Evolutionary conservation across 768 basidiomycete genomes (phyloP).

Genomic region (Phylloporus sp.): DNA sequence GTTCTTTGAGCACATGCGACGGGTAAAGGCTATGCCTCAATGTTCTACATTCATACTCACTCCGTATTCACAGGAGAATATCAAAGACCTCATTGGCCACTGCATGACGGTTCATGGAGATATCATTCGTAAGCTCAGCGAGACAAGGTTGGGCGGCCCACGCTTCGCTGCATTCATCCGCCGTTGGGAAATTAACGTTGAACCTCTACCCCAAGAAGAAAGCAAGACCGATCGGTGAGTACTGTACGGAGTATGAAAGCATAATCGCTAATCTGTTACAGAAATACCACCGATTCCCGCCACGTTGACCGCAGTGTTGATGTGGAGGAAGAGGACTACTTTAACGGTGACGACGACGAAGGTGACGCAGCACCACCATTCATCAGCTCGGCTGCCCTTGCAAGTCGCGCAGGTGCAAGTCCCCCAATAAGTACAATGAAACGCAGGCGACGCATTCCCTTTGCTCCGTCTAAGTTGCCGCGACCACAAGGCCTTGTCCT

Average conservation of each 20-base stretch:
- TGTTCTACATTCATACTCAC: conserved; percentile 3
- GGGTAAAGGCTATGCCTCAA: conserved; percentile 45
- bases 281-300: conserved; percentile 39
- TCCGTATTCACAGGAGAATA: conserved; percentile 62
- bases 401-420: conserved; percentile 24
- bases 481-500: conserved; percentile 38
- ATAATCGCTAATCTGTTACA: conserved; percentile 22
- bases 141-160: conserved; percentile 56
- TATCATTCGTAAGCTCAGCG: conserved; percentile 59
- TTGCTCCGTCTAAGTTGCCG: conserved; percentile 45
- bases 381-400: conserved; percentile 26
- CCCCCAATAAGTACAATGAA: conserved; percentile 43
- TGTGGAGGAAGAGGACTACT: conserved; percentile 88
- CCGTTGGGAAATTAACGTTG: conserved; percentile 90
- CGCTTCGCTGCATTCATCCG: conserved; percentile 71
- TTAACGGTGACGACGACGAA: conserved; percentile 86
- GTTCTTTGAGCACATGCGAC: conserved; percentile 87
- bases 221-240: conserved; percentile 50
- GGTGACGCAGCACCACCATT: conserved; percentile 39
- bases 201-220: conserved; percentile 59
- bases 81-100: conserved; percentile 79
- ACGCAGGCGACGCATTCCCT: conserved; percentile 52
- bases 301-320: conserved; percentile 51
- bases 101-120: conserved; percentile 77
- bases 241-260: conserved; percentile 7